Conservation (phyloP, 1,139 yeast species). For the Yamadazyma conglobata region DNA sequence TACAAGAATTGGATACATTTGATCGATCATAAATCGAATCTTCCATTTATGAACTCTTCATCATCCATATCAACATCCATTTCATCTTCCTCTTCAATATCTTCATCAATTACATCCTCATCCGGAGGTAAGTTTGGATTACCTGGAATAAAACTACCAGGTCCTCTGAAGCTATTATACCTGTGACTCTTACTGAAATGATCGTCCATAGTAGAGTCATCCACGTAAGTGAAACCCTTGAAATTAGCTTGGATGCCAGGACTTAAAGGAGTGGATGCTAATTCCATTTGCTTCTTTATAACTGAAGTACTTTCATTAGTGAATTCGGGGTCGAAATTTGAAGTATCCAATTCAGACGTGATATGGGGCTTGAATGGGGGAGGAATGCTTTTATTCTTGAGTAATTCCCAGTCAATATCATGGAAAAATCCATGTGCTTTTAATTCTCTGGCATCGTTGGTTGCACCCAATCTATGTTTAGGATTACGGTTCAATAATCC, state of each 20-base stretch:
- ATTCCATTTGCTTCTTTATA: slow-evolving; percentile 63
- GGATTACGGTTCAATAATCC: slow-evolving; percentile 94
- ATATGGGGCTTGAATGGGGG: slow-evolving; percentile 97
- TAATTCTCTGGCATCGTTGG: slow-evolving; percentile 87
- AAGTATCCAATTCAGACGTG: slow-evolving; percentile 85
- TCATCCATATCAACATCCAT: slow-evolving; percentile 52
- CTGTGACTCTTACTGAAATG: slow-evolving; percentile 55
- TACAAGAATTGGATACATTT: no score
- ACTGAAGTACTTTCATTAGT: slow-evolving; percentile 87
- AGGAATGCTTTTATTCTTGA: slow-evolving; percentile 79
- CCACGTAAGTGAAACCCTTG: slow-evolving; percentile 94
- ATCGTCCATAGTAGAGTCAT: slow-evolving; percentile 89
- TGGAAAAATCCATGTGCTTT: slow-evolving; percentile 86
- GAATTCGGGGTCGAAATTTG: slow-evolving; percentile 96
- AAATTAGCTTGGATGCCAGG: slow-evolving; percentile 96
- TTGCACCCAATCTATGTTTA: slow-evolving; percentile 86
- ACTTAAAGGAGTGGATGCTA: slow-evolving; percentile 77
- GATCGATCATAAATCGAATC: slow-evolving; percentile 77
- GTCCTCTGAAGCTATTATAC: slow-evolving; percentile 49
- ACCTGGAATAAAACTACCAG: slow-evolving; percentile 74
- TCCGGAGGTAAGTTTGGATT: slow-evolving; percentile 78
- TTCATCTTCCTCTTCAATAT: slow-evolving; percentile 56
- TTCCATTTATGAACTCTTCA: slow-evolving; percentile 86
- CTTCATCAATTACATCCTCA: slow-evolving; percentile 77
- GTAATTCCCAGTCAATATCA: slow-evolving; percentile 85